Evolutionary conservation across 164 flowering plant species (phyloP).

Genomic region (Warburgia ugandensis): DNA sequence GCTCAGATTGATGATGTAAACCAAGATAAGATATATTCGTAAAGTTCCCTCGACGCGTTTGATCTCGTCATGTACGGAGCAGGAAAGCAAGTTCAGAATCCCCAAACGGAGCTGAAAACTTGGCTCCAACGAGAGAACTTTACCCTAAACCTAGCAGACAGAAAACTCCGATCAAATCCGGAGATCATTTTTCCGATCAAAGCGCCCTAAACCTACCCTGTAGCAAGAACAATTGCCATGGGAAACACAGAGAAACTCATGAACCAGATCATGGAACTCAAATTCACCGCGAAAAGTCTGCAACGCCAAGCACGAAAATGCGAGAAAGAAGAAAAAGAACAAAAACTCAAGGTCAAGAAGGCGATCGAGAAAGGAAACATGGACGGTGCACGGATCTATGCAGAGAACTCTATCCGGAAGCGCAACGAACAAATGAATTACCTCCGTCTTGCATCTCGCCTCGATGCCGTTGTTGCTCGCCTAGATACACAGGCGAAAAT

Average conservation of each 20-base stretch:
- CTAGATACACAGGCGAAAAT: slow-evolving; percentile 17
- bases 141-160: too few species aligned
- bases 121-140: too few species aligned
- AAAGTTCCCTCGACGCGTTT: too few species aligned
- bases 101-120: too few species aligned
- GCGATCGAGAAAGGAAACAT: slow-evolving; percentile 22
- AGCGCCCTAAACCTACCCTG: too few species aligned
- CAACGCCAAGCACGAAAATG: slow-evolving; percentile 17
- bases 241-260: slow-evolving; percentile 19
- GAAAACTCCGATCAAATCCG: too few species aligned
- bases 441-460: slow-evolving; percentile 19
- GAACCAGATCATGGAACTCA: slow-evolving; percentile 21
- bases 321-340: slow-evolving; percentile 19
- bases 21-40: too few species aligned
- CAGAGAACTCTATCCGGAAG: slow-evolving; percentile 19
- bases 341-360: slow-evolving; percentile 22
- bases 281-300: slow-evolving; percentile 14
- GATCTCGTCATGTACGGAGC: too few species aligned
- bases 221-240: too few species aligned
- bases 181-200: too few species aligned
- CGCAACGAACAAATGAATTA: slow-evolving; percentile 19
- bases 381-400: slow-evolving; percentile 22
- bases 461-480: slow-evolving; percentile 19
- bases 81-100: too few species aligned
- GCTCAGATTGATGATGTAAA: too few species aligned